Base-by-base conservation (phyloP, 441 rosid genomes). In the Lagerstroemia fauriei region DNA sequence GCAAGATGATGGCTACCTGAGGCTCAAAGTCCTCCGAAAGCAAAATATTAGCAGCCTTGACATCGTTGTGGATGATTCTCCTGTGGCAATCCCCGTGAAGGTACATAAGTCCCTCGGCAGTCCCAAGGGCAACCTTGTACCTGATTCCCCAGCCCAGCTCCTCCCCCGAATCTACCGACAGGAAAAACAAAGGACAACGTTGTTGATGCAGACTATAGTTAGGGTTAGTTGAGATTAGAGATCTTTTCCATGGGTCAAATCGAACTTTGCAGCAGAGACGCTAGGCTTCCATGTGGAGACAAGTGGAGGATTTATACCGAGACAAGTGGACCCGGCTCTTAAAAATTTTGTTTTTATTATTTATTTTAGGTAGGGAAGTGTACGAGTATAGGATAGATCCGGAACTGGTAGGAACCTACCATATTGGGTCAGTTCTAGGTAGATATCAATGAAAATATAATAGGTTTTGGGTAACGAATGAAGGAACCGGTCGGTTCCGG, bases 1-100 rank as follows among this genome's bases (percentile, higher is more conserved):
- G 46, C 32, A 69, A 69, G 41, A 69, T 69, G 73, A 31, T 20
- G 16, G 20, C 46, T 82, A 91, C 97, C 95, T 92, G 95, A 83
- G 99, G 90, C 71, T 92, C 97, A 72, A 92, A 94, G 84, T 95
- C 90, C 88, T 94, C 90, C 9, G 95, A 87, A 9, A 95, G 97
- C 90, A 95, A 89, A 71, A 95, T 92, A 82, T 95, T 95, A 65
- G 96, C 80, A 75, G 99, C 97, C 88, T 96, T 96, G 88, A 96
- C 92, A 84, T 96, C 99, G 90, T 92, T 93, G 72, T 96, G 99
- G 84, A 96, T 94, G 59, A 96, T 94, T 85, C 99, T 93, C 84
- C 98, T 90, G 76, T 92, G 98, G 83, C 98, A 94, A 77, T 93
- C 95, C 79, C 92, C 98, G 47, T 94, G 99, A 83, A 96, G 98